phyloP scores from a whole-genome alignment of 2,329 filamentous ascomycete species.

The Aspergillus caelatus region DNA sequence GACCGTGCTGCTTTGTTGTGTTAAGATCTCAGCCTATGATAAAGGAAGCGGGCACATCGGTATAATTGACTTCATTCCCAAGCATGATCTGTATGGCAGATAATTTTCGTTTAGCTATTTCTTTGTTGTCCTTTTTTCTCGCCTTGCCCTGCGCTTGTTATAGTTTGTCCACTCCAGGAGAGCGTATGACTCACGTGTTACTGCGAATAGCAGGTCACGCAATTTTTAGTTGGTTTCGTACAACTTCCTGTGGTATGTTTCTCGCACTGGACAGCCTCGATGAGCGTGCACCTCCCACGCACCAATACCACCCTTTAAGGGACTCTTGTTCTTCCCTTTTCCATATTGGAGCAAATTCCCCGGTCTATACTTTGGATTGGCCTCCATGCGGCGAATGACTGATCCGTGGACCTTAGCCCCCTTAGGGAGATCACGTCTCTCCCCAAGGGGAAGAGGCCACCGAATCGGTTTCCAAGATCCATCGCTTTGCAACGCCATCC shows the following conservation, averaged over 20 bases:
- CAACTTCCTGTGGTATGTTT: slow-evolving; percentile 50
- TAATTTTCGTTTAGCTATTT: too few relatives aligned
- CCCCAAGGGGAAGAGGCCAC: slow-evolving; percentile 73
- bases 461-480: slow-evolving; percentile 68
- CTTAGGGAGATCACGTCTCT: slow-evolving; percentile 70
- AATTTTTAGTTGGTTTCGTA: too few relatives aligned
- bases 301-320: slow-evolving; percentile 62
- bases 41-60: too few relatives aligned
- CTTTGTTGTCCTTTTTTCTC: too few relatives aligned
- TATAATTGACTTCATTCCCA: too few relatives aligned
- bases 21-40: too few relatives aligned
- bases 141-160: too few relatives aligned
- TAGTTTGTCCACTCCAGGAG: too few relatives aligned
- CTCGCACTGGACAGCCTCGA: slow-evolving; percentile 63
- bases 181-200: too few relatives aligned
- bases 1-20: too few relatives aligned
- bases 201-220: too few relatives aligned
- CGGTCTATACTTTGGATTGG: slow-evolving; percentile 64
- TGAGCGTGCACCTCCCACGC: slow-evolving; percentile 66
- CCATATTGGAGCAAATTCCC: slow-evolving; percentile 74
- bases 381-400: slow-evolving; percentile 69
- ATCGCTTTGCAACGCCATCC: slow-evolving; percentile 67
- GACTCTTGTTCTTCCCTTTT: slow-evolving; percentile 61
- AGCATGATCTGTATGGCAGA: too few relatives aligned
- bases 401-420: slow-evolving; percentile 69